A percentile compares a stretch with the other conserved stretches of the same genome.
phyloP scores from a whole-genome alignment of 2,329 filamentous ascomycete genomes.

The Monilinia polystroma region DNA sequence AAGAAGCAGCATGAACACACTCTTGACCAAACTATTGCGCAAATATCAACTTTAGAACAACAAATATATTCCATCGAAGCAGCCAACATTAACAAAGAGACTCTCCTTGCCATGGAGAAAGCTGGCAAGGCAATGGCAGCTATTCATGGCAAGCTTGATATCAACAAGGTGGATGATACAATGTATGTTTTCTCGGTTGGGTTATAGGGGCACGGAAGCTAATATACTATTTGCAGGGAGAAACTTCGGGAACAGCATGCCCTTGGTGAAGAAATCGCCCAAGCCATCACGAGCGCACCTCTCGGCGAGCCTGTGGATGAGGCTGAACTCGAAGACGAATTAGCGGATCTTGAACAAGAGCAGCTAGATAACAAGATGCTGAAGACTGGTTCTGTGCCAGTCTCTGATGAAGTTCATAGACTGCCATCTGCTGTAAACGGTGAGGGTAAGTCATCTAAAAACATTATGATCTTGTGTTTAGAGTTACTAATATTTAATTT shows the following conservation, averaged over 20 bases:
- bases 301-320: slow-evolving; percentile 76
- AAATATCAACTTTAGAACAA: slow-evolving; percentile 89
- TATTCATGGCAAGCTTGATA: slow-evolving; percentile 86
- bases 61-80: slow-evolving; percentile 97
- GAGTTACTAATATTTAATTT: slow-evolving; percentile 26
- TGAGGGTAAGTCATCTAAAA: slow-evolving; percentile 63
- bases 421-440: slow-evolving; percentile 73
- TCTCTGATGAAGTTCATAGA: slow-evolving; percentile 72
- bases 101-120: slow-evolving; percentile 88
- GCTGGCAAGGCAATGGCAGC: slow-evolving; percentile 87
- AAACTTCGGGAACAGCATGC: slow-evolving; percentile 86
- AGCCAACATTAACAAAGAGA: slow-evolving; percentile 98
- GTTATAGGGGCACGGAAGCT: slow-evolving; percentile 33
- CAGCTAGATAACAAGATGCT: slow-evolving; percentile 92
- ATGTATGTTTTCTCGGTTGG: slow-evolving; percentile 64
- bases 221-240: slow-evolving; percentile 60
- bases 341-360: slow-evolving; percentile 87
- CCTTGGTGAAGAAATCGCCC: slow-evolving; percentile 88
- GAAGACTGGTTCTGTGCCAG: slow-evolving; percentile 80
- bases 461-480: neutral
- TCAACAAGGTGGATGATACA: slow-evolving; percentile 90
- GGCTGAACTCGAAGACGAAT: slow-evolving; percentile 77
- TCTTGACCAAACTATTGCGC: slow-evolving; percentile 83
- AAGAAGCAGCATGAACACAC: slow-evolving; percentile 95
- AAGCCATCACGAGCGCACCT: slow-evolving; percentile 73